Percentiles rank a stretch among this genome's conserved stretches.
These are phyloP conservation scores for Knoxdaviesia capensis DNA, from an alignment of 2,329 filamentous ascomycete species.

Conservation along the genomic window DNA sequence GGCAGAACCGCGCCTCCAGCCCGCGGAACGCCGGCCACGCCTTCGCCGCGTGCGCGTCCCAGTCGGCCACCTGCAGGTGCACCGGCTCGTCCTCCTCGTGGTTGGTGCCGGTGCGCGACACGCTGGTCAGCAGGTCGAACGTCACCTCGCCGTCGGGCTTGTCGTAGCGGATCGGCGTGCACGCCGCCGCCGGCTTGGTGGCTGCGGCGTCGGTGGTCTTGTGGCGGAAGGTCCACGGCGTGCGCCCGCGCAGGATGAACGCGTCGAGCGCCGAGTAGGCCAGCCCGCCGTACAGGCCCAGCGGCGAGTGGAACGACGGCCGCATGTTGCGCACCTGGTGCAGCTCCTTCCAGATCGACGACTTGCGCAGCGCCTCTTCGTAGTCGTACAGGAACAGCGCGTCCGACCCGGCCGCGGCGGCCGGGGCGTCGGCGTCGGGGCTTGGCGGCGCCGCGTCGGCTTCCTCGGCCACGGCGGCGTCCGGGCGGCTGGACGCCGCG, in stretches of 20 bases:
- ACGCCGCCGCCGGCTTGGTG: constrained; percentile 63
- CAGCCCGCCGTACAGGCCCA: constrained; percentile 78
- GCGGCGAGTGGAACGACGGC: constrained; percentile 73
- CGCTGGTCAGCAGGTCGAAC: constrained; percentile 91
- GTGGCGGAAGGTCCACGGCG: constrained; percentile 86
- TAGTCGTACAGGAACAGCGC: constrained; percentile 96
- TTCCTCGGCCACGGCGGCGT: constrained; percentile 54
- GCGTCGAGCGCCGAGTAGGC: constrained; percentile 87
- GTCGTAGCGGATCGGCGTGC: constrained; percentile 80
- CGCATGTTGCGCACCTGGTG: constrained; percentile 95
- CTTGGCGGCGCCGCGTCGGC: too few species aligned
- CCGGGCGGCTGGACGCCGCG: constrained; percentile 21
- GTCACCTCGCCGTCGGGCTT: constrained; percentile 91
- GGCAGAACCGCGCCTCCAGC: constrained; percentile 90
- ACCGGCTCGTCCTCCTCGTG: constrained; percentile 98
- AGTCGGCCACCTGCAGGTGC: constrained; percentile 86
- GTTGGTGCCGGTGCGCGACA: constrained; percentile 89
- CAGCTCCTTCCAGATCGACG: constrained; percentile 82
- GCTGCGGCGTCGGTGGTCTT: constrained; percentile 55
- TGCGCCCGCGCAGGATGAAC: constrained; percentile 64
- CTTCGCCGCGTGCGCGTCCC: constrained; percentile 70
- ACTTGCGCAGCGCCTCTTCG: constrained; percentile 70
- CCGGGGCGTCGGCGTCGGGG: too few species aligned
- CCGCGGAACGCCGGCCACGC: constrained; percentile 81
- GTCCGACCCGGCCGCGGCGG: too few species aligned